A percentile compares a stretch with the other conserved stretches of the same genome.
Conservation (phyloP, 164 flowering plant genomes). For the Tetracentron sinense region DNA sequence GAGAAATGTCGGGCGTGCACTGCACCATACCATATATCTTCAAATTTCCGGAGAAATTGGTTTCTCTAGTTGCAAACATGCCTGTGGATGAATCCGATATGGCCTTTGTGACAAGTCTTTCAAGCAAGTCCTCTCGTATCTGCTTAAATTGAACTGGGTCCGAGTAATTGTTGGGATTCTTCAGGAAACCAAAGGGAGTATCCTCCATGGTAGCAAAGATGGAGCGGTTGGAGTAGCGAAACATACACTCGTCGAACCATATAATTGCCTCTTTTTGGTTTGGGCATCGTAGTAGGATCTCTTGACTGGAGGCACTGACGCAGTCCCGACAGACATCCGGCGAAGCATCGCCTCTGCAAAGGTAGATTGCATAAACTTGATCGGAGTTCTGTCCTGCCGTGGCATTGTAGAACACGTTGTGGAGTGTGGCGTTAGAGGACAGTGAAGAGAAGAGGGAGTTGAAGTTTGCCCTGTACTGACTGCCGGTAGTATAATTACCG, state of each 20-base stretch:
- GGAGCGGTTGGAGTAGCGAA: conserved; percentile 26
- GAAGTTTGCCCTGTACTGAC: conserved; percentile 11
- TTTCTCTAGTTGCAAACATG: conserved; percentile 11
- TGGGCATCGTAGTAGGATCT: conserved; percentile 15
- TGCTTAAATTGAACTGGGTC: conserved; percentile 13
- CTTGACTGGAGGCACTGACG: conserved; percentile 4
- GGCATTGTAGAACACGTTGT: conserved; percentile 6
- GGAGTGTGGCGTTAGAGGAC: background rate
- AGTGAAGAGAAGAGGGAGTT: conserved; percentile 17
- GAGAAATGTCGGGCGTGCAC: conserved; percentile 36
- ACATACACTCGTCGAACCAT: conserved; percentile 29
- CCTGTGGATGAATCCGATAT: background rate
- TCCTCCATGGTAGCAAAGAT: conserved; percentile 5
- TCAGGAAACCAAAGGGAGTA: background rate
- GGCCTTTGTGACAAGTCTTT: background rate
- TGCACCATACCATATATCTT: conserved; percentile 27
- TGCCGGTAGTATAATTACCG: background rate
- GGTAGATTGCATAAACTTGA: conserved; percentile 12
- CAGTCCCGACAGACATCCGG: conserved; percentile 19
- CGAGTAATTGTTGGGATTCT: background rate
- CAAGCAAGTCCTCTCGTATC: background rate
- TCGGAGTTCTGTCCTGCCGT: conserved; percentile 14
- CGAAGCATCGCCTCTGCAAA: conserved; percentile 31
- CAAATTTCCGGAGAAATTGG: conserved; percentile 11
- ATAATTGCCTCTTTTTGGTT: conserved; percentile 13